Base-by-base conservation (phyloP, 2,329 filamentous ascomycete species). In the Hyphodiscus sp. region DNA sequence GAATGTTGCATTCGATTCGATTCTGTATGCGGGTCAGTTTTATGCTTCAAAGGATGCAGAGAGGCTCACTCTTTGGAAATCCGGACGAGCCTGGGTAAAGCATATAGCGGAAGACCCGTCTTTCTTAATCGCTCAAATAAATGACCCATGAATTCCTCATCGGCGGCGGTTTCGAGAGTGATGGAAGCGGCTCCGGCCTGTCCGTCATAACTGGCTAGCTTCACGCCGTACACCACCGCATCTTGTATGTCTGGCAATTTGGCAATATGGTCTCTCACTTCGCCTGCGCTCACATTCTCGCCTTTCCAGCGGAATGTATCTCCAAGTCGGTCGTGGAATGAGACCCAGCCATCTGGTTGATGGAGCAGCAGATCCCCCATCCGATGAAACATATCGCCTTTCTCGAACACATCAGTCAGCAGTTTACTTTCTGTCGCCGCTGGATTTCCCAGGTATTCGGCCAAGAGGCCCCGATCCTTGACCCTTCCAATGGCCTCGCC, bases 261-360 rank as follows among this genome's bases (percentile, higher is more conserved):
- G 43, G 71, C 71, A 45, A 75, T 71, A 59, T 73, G 71, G 56
- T 74, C 73, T 47, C 71, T 63, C 23, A 75, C 68, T 55, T 76
- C 73, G 1, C 72, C 73, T 0, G 73, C 73, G 48, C 70, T 73
- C 4, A 76, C 73, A 49, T 75, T 75, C 65, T 76, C 73, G 1
- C 73, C 72, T 56, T 75, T 78, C 77, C 77, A 80, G 10, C 77
- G 68, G 65, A 75, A 80, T 0, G 77, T 79, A 57, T 80, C 77
- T 11, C 77, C 77, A 48, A 79, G 69, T 3, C 77, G 70, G 58
- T 76, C 74, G 47, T 73, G 69, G 58, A 76, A 77, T 18, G 66
- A 68, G 2, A 76, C 63, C 71, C 73, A 75, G 0, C 74, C 73
- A 18, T 66, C 64, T 1, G 58, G 47, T 45, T 75, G 72, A 38